Evolutionary conservation across 768 basidiomycete genomes (phyloP), one percentile per base, ranked within the genome.

Genomic region (Pleurotus tuber-regium): DNA sequence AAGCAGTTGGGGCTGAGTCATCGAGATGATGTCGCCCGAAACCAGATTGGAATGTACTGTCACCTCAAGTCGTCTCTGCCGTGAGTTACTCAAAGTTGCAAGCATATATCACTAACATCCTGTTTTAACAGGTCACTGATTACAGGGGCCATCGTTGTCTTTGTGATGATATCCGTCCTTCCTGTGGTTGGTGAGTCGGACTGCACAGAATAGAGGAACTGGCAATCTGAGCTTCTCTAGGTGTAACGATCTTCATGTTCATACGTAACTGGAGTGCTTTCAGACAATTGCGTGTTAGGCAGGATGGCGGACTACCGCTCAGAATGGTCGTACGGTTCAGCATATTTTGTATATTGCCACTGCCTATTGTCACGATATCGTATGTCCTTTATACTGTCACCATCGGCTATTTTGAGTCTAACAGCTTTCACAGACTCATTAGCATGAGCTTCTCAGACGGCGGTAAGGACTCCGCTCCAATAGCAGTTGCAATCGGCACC

Each of bases 301-400:
- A 51, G 31, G 44, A 25, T 21, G 18, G 42, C 12, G 48, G 38
- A 11, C 42, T 62, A 8, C 54, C 57, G 11, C 29, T 44, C 4
- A 52, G 59, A 10, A 56, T 58, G 55, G 38, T 60, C 18, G 48
- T 63, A 39, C 61, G 61, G n/a, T 52, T 61, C 14, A 18, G 33
- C 16, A n/a, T 59, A 1, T 57, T 59, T 28, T 54, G 55, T 12
- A 14, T 57, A 4, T 47, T 56, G 6, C 52, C 31, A 11, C 4
- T 55, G 14, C 50, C 53, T 11, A 48, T 48, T 21, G 46, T 48
- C 18, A 48, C 46, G 4, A 48, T 36, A 4, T 33, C 46, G 46
- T 48, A 35, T 5, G 46, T 23, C 16, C 19, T 21, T 10, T 48
- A 18, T 21, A 21, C 30, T 19, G 19, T 31, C 28, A 10, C n/a